These are phyloP conservation scores for Fusarium humuli DNA, from an alignment of 2,329 filamentous ascomycete species.

Conservation along the genomic window DNA sequence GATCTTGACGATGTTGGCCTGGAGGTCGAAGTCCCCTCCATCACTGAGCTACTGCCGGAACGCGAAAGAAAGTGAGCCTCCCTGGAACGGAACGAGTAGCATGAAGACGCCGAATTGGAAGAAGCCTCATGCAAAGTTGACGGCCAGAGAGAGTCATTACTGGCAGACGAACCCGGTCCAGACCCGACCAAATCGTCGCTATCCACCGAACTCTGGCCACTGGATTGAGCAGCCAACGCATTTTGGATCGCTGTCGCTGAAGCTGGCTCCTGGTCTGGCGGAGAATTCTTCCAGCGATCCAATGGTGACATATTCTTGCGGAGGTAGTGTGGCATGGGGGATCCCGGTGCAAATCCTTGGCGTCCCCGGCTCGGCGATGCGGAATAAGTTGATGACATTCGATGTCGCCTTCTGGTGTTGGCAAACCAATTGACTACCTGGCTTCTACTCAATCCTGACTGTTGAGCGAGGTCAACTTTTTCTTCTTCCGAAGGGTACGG, in stretches of 20 bases:
- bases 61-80: conserved; percentile 31
- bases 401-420: conserved; percentile 62
- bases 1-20: conserved; percentile 30
- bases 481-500: conserved; percentile 63
- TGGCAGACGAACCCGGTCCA: conserved; percentile 49
- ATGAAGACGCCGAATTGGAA: conserved; percentile 47
- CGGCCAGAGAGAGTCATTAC: conserved; percentile 47
- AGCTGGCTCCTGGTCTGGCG: conserved; percentile 59
- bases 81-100: conserved; percentile 37
- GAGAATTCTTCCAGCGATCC: conserved; percentile 57
- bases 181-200: conserved; percentile 31
- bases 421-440: conserved; percentile 64
- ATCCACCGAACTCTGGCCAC: conserved; percentile 31
- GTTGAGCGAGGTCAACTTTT: conserved; percentile 53
- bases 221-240: conserved; percentile 44
- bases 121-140: conserved; percentile 38
- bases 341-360: conserved; percentile 53
- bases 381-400: conserved; percentile 47
- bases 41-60: conserved; percentile 41
- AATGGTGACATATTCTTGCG: conserved; percentile 56
- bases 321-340: conserved; percentile 56
- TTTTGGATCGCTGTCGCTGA: conserved; percentile 54
- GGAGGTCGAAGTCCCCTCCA: conserved; percentile 27
- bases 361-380: conserved; percentile 44
- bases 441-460: conserved; percentile 59